These are phyloP conservation scores for Centaurea solstitialis DNA, from an alignment of 129 eudicot genomes.

Conservation along the genomic window DNA sequence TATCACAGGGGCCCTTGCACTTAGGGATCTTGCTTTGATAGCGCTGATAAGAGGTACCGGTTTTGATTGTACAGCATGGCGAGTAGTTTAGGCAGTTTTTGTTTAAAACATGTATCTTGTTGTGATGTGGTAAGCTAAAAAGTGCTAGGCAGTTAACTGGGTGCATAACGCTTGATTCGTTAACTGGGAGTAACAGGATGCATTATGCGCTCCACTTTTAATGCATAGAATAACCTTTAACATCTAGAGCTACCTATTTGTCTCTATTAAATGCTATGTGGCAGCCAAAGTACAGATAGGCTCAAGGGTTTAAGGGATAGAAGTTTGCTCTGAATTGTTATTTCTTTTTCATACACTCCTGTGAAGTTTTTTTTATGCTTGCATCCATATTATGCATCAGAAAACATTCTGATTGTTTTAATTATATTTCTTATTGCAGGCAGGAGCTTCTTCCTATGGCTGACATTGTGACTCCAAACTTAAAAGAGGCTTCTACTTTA, in stretches of 20 bases:
- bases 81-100: background rate
- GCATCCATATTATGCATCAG: background rate
- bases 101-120: too few relatives aligned
- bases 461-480: constrained; percentile 84
- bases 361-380: background rate
- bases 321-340: background rate
- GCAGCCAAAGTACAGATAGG: background rate
- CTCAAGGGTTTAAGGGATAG: background rate
- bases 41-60: background rate
- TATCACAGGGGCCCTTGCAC: too few relatives aligned
- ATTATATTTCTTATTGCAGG: constrained; percentile 39
- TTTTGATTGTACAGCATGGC: too few relatives aligned
- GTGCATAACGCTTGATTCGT: too few relatives aligned
- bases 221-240: background rate
- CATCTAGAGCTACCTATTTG: background rate
- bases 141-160: too few relatives aligned
- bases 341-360: background rate
- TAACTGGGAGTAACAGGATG: background rate
- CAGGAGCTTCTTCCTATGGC: constrained; percentile 89
- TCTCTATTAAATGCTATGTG: background rate
- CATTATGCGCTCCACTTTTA: background rate
- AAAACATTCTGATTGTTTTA: background rate
- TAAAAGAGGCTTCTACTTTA: constrained; percentile 86
- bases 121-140: too few relatives aligned
- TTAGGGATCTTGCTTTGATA: background rate